A percentile compares a stretch with the other conserved stretches of the same genome.
phyloP scores from a whole-genome alignment of 1,139 yeast species.

The Candida sojae region DNA sequence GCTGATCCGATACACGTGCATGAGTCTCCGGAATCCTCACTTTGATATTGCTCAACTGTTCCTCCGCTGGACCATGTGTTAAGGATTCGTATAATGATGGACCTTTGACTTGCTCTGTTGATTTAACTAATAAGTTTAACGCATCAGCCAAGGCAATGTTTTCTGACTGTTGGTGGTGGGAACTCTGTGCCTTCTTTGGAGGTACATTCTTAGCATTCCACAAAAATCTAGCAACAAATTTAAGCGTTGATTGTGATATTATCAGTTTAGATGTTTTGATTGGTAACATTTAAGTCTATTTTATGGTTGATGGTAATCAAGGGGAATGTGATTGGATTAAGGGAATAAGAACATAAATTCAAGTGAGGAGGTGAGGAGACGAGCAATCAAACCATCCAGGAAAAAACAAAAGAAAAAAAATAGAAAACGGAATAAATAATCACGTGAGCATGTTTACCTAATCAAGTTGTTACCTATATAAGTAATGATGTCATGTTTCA shows the following conservation, averaged over 20 bases:
- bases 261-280: background rate
- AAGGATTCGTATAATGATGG: slow-evolving; percentile 40
- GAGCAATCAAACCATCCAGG: too few relatives aligned
- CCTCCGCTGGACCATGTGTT: slow-evolving; percentile 34
- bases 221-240: slow-evolving; percentile 8
- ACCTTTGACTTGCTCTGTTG: slow-evolving; percentile 17
- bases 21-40: background rate
- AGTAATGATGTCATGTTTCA: too few relatives aligned
- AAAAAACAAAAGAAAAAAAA: too few relatives aligned
- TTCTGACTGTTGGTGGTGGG: slow-evolving; percentile 13
- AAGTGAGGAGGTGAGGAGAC: too few relatives aligned
- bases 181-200: background rate
- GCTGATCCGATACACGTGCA: slow-evolving; percentile 14
- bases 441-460: too few relatives aligned
- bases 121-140: slow-evolving; percentile 30
- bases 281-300: background rate
- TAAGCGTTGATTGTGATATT: slow-evolving; percentile 5
- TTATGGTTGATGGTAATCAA: background rate
- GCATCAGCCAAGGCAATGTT: slow-evolving; percentile 39
- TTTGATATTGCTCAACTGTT: slow-evolving; percentile 20
- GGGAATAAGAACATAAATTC: too few relatives aligned
- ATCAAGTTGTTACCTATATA: too few relatives aligned
- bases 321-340: too few relatives aligned
- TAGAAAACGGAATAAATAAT: too few relatives aligned
- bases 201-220: slow-evolving; percentile 7